Conservation (phyloP, 2,329 filamentous ascomycete species). For the Chaetomium sp. region DNA sequence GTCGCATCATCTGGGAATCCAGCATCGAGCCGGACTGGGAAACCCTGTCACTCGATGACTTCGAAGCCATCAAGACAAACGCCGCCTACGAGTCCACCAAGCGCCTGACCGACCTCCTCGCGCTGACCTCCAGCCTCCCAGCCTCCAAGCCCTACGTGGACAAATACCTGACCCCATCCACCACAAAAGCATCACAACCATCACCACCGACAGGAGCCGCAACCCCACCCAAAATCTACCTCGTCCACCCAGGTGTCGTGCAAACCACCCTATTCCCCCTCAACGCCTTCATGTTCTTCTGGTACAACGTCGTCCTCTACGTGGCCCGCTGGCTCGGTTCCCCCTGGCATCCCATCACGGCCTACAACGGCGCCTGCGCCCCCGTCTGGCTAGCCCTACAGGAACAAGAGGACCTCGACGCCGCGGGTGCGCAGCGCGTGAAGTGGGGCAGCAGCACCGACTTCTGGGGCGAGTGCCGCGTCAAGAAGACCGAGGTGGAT, state of each 20-base stretch:
- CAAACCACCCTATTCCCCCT: slow-evolving; percentile 76
- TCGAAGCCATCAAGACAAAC: slow-evolving; percentile 61
- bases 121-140: slow-evolving; percentile 65
- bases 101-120: slow-evolving; percentile 75
- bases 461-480: slow-evolving; percentile 48
- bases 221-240: slow-evolving; percentile 45
- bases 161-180: slow-evolving; percentile 42
- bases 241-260: slow-evolving; percentile 82
- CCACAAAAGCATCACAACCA: slow-evolving; percentile 18
- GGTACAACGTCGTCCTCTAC: slow-evolving; percentile 63
- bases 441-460: slow-evolving; percentile 84
- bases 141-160: slow-evolving; percentile 51
- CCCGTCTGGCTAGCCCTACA: slow-evolving; percentile 73
- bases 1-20: slow-evolving; percentile 79
- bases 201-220: slow-evolving; percentile 11
- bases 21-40: slow-evolving; percentile 61
- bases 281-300: slow-evolving; percentile 59
- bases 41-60: slow-evolving; percentile 59
- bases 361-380: slow-evolving; percentile 70
- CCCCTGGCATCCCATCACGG: slow-evolving; percentile 76
- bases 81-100: slow-evolving; percentile 82
- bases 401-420: slow-evolving; percentile 55
- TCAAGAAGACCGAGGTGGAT: slow-evolving; percentile 74
- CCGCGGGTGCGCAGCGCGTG: slow-evolving; percentile 43
- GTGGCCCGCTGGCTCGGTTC: slow-evolving; percentile 73